Evolutionary conservation across 148 eudicot genomes (phyloP).

Genomic region (Diospyros kaki): DNA sequence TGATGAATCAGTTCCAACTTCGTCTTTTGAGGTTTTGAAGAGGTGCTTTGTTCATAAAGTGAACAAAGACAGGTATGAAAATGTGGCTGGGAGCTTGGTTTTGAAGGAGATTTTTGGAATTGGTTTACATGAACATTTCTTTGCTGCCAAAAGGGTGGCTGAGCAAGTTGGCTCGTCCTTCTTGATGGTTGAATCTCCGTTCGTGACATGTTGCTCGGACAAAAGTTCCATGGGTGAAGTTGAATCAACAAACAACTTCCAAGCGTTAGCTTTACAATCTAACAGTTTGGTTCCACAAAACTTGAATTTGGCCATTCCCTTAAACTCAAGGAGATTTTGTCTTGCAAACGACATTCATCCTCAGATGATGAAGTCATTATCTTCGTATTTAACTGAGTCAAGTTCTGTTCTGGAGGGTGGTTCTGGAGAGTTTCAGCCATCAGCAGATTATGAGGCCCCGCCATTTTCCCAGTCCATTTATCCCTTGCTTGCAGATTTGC

Average conservation of each 20-base stretch:
- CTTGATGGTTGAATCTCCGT: conserved; percentile 52
- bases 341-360: conserved; percentile 41
- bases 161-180: conserved; percentile 77
- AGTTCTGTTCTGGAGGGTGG: conserved; percentile 21
- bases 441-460: conserved; percentile 62
- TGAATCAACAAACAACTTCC: conserved; percentile 29
- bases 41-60: conserved; percentile 68
- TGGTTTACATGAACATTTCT: conserved; percentile 61
- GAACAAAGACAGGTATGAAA: conserved; percentile 58
- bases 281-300: conserved; percentile 45
- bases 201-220: conserved; percentile 26
- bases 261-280: conserved; percentile 43
- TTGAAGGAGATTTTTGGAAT: conserved; percentile 87
- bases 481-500: conserved; percentile 69
- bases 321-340: conserved; percentile 34
- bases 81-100: conserved; percentile 77
- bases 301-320: conserved; percentile 28
- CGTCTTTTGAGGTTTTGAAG: conserved; percentile 59
- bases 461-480: conserved; percentile 67
- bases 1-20: conserved; percentile 60
- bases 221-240: conserved; percentile 22
- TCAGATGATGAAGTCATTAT: conserved; percentile 49
- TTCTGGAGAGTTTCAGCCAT: conserved; percentile 29
- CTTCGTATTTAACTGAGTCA: conserved; percentile 30
- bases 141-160: conserved; percentile 63